Conservation (phyloP, 192 early-diverging fungal genomes). For the Coemansia sp. region DNA sequence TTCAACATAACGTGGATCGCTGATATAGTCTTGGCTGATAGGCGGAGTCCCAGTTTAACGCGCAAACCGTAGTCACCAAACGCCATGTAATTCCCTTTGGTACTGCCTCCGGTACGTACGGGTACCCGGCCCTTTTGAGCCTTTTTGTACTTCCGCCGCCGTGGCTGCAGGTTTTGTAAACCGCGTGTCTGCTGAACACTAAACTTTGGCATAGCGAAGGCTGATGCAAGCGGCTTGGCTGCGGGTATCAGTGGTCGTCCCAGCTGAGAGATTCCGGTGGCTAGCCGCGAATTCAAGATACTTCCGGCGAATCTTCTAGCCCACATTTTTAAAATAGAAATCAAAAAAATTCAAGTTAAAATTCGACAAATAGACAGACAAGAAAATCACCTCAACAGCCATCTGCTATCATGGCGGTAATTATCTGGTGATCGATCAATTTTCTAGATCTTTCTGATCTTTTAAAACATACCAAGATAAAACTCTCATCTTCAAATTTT, state of each 20-base stretch:
- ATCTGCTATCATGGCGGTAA: background rate
- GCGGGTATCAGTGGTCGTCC: background rate
- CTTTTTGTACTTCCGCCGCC: conserved; percentile 83
- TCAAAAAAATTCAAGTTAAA: conserved; percentile 10
- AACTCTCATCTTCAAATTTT: too few species aligned
- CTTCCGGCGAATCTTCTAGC: conserved; percentile 35
- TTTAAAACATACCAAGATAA: too few species aligned
- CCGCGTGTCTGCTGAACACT: conserved; percentile 51
- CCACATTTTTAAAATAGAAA: conserved; percentile 38
- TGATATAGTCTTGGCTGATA: conserved; percentile 84
- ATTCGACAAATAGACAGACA: background rate
- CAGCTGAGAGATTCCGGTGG: conserved; percentile 1
- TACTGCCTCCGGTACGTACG: conserved; percentile 78
- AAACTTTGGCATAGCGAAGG: conserved; percentile 1
- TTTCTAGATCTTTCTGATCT: background rate
- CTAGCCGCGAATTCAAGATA: conserved; percentile 24
- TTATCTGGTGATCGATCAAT: conserved; percentile 2
- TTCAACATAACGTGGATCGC: conserved; percentile 72
- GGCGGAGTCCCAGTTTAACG: conserved; percentile 77
- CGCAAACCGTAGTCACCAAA: conserved; percentile 95
- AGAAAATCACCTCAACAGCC: background rate
- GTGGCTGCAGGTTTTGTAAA: conserved; percentile 74
- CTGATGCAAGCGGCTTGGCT: background rate
- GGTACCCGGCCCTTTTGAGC: conserved; percentile 88
- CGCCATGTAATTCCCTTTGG: conserved; percentile 83